phyloP scores from a whole-genome alignment of 345 rosid genomes.

The Citrus maxima region DNA sequence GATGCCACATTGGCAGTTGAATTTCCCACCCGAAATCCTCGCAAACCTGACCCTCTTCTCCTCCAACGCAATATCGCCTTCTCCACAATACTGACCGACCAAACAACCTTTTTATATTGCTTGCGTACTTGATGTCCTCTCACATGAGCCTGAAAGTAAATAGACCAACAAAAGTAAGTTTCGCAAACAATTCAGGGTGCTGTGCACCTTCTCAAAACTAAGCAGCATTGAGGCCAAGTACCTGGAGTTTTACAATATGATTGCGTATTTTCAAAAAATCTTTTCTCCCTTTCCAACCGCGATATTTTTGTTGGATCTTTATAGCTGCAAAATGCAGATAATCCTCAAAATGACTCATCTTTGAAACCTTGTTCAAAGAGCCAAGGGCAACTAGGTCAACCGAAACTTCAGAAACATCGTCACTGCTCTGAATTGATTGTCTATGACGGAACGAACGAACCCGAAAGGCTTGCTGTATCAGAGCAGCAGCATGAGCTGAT shows the following conservation, averaged over 20 bases:
- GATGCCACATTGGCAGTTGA: background rate
- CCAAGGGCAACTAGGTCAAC: conserved; percentile 48
- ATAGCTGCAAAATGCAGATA: conserved; percentile 60
- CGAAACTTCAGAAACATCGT: conserved; percentile 33
- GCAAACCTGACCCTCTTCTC: conserved; percentile 54
- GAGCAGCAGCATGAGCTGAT: conserved; percentile 60
- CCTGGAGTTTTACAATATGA: conserved; percentile 65
- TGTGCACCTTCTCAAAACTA: background rate
- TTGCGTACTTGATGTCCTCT: conserved; percentile 65
- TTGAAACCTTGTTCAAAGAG: conserved; percentile 33
- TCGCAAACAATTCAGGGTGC: background rate
- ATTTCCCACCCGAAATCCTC: conserved; percentile 45
- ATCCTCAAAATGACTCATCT: conserved; percentile 46
- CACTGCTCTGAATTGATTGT: conserved; percentile 25
- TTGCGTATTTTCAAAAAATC: conserved; percentile 51
- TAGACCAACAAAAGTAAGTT: background rate
- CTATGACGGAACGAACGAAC: conserved; percentile 39
- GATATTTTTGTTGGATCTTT: conserved; percentile 58
- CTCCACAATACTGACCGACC: conserved; percentile 64
- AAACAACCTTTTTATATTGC: conserved; percentile 54
- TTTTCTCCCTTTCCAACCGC: conserved; percentile 67
- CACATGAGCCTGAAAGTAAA: conserved; percentile 54
- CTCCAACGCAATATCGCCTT: conserved; percentile 71
- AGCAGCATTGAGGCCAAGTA: conserved; percentile 8
- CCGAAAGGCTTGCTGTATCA: conserved; percentile 50